Conservation (phyloP, 176 grass and related monocot genomes). For the Guadua angustifolia region DNA sequence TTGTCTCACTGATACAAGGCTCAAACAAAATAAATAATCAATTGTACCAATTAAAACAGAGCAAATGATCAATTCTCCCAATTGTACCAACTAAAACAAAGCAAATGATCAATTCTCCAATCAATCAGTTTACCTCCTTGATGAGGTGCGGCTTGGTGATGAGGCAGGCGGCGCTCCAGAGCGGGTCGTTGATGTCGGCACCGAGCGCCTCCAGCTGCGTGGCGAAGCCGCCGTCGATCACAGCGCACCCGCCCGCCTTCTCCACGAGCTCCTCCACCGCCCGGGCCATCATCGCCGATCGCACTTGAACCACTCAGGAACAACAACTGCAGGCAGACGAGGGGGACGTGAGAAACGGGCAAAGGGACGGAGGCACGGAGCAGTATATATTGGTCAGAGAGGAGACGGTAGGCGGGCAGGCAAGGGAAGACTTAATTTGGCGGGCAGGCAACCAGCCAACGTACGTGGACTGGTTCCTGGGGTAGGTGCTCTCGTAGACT, state of each 20-base stretch:
- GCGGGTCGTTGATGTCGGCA: conserved; percentile 80
- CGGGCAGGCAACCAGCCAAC: not conserved
- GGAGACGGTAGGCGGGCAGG: conserved; percentile 6
- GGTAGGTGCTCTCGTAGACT: conserved; percentile 42
- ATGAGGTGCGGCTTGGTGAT: conserved; percentile 69
- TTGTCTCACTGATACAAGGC: too few species aligned
- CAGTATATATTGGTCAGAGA: conserved; percentile 4
- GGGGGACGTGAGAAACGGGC: not conserved
- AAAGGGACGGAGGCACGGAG: not conserved
- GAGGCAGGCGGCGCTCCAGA: conserved; percentile 85
- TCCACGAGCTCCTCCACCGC: conserved; percentile 59
- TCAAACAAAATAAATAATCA: not conserved
- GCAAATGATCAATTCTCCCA: too few species aligned
- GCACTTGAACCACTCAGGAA: not conserved
- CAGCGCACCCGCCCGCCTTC: conserved; percentile 69
- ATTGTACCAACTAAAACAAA: too few species aligned
- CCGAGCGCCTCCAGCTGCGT: conserved; percentile 88
- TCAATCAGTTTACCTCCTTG: conserved; percentile 49
- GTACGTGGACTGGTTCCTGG: conserved; percentile 51
- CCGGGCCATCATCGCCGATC: conserved; percentile 31
- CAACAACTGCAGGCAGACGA: not conserved
- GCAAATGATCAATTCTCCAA: too few species aligned
- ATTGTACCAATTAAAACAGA: too few species aligned
- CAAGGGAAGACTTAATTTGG: conserved; percentile 37
- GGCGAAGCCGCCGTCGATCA: conserved; percentile 83